phyloP scores from a whole-genome alignment of 345 rosid genomes.

The Cardamine occulta region DNA sequence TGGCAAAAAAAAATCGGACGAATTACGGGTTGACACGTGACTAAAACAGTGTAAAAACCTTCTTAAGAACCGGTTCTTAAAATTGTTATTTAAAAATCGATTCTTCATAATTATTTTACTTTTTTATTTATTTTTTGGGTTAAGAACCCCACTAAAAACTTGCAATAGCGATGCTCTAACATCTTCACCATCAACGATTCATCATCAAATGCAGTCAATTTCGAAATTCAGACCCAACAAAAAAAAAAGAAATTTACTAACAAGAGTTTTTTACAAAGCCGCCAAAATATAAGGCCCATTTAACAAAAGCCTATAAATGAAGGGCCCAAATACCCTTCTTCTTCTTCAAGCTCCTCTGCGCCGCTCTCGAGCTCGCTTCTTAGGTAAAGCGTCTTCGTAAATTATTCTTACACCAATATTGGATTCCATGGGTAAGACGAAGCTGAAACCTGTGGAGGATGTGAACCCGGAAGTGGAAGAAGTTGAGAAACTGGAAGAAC shows the following conservation, averaged over 20 bases:
- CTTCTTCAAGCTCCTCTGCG: conserved; percentile 7
- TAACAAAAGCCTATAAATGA: not conserved
- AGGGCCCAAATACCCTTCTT: conserved; percentile 19
- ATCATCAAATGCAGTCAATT: not conserved
- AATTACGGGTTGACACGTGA: too few relatives aligned
- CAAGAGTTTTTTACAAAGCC: not conserved
- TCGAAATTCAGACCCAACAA: not conserved
- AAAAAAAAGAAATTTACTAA: not conserved
- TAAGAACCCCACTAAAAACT: too few relatives aligned
- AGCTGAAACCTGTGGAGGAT: conserved; percentile 33
- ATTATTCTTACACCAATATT: not conserved
- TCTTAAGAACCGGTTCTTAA: too few relatives aligned
- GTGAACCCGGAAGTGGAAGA: conserved; percentile 7
- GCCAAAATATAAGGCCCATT: not conserved
- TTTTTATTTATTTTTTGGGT: too few relatives aligned
- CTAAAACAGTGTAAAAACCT: too few relatives aligned
- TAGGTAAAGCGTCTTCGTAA: not conserved
- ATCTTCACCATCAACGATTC: not conserved
- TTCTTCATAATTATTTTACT: too few relatives aligned
- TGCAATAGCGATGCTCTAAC: too few relatives aligned
- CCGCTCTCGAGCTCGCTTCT: conserved; percentile 7
- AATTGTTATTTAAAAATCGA: too few relatives aligned
- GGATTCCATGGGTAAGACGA: conserved; percentile 28
- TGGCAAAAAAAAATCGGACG: too few relatives aligned
- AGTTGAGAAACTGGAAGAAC: conserved; percentile 30